Evolutionary conservation across 2,329 filamentous ascomycete genomes (phyloP).

Genomic region (Capronia epimyces): DNA sequence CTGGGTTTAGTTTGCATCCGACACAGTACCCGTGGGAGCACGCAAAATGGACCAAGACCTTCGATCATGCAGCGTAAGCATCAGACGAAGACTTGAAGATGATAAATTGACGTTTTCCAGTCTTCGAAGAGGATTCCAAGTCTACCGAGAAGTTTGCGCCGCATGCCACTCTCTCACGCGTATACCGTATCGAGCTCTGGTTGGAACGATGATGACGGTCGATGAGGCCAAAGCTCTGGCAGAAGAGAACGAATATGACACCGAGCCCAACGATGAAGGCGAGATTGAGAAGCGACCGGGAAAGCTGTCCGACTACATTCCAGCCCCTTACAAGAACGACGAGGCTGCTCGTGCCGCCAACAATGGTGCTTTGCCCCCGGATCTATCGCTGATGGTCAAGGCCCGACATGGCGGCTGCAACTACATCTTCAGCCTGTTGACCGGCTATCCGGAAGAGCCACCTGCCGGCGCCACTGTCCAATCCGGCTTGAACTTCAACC

Average conservation of each 20-base stretch:
- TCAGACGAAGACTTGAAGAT: conserved; percentile 1
- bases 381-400: conserved; percentile 97
- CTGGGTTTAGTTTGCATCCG: conserved; percentile 69
- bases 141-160: conserved; percentile 97
- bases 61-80: conserved; percentile 91
- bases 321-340: conserved; percentile 95
- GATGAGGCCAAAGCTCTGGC: conserved; percentile 96
- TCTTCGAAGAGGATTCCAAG: conserved; percentile 97
- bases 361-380: conserved; percentile 93
- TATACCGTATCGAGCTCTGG: conserved; percentile 86
- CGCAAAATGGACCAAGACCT: conserved; percentile 85
- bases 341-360: conserved; percentile 97
- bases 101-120: conserved; percentile 44
- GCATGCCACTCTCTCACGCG: conserved; percentile 95
- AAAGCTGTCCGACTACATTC: conserved; percentile 97
- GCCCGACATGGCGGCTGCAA: conserved; percentile 94
- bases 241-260: conserved; percentile 98
- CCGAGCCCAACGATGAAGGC: conserved; percentile 94
- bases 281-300: conserved; percentile 97
- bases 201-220: conserved; percentile 87
- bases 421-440: conserved; percentile 96
- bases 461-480: conserved; percentile 82
- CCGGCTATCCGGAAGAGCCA: conserved; percentile 93
- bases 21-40: conserved; percentile 96
- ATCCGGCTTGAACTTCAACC: conserved; percentile 98